Base-by-base conservation (phyloP, 2,329 filamentous ascomycete species). In the Fusarium foetens region DNA sequence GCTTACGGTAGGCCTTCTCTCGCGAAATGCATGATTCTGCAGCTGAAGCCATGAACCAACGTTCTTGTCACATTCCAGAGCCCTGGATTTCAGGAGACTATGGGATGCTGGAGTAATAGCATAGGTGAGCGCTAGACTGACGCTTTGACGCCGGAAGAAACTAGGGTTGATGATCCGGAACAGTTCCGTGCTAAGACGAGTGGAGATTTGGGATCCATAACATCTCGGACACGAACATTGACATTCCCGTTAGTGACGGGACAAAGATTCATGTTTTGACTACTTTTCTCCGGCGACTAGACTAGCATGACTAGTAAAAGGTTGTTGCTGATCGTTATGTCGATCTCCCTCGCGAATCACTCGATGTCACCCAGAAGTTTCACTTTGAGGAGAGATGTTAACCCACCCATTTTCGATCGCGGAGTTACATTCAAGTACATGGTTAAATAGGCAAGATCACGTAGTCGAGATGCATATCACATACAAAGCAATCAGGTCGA, bases 151-250 rank as follows among this genome's bases (percentile, higher is more conserved):
- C 35, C 27, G 35, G 46, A 42, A 39, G 14, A 13, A 25, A 21
- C 13, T 45, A 33, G 41, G 52, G n/a, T 66, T 58, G 43, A 16
- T 57, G 53, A 65, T 65, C 64, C 61, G 61, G 61, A 67, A 42
- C 38, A 17, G 23, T 66, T 67, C 53, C 64, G 61, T 60, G 39
- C 41, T 29, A 8, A 39, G 27, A 19, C 35, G 49, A 53, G 57
- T 58, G 54, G 54, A 36, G 54, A 36, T 53, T 53, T 17, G 13
- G 41, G 52, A 21, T 55, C 52, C 38, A 55, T 54, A 25, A 6
- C 52, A 33, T 55, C 38, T 58, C 45, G 43, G 57, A 27, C 35
- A 42, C 21, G 16, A 51, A 19, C 27, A 31, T 29, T 36, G 27
- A 35, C 57, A 42, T 59, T 59, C 46, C 57, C 57, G 57, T 59